Base-by-base conservation (phyloP, 495 filamentous ascomycete genomes). In the Annulohypoxylon nitens region DNA sequence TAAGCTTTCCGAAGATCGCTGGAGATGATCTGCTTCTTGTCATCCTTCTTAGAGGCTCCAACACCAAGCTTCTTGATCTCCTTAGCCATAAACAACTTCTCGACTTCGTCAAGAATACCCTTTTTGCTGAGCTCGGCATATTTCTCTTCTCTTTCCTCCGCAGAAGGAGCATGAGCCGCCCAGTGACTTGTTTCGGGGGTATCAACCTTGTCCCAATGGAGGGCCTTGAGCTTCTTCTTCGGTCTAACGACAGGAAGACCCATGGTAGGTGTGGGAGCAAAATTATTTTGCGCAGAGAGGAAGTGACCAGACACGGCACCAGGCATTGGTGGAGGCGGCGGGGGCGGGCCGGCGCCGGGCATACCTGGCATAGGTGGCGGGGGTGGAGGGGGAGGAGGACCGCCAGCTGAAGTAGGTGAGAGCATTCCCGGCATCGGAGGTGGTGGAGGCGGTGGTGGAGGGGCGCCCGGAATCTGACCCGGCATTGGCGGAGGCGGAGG, bases 131-230 rank as follows among this genome's bases (percentile, higher is more conserved):
- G 86, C 74, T 99, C 96, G 18, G 90, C 89, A 78, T 98, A 98
- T 79, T 98, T 97, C 77, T 97, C 92, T 84, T 99, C 97, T 77
- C 93, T 93, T 69, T 90, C 92, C 77, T 95, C 89, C 12, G 87
- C 84, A 7, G 93, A 96, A 10, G 92, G 91, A 26, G 92, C 89
- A 79, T 97, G 93, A 14, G 89, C 83, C 43, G 96, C 96, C 97
- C 97, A 99, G 69, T 98, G 93, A 37, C 96, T 98, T 41, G 95
- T 93, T 78, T 97, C 91, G 14, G 94, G 93, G 59, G 93, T 87
- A 80, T 99, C 96, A 41, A 99, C 92, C 83, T 99, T 99, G 78
- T 99, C 96, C 96, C 96, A 99, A 84, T 99, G 96, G 69, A 99
- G 88, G 39, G 96, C 95, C 88, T 99, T 99, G 76, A 99, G 92